phyloP scores from a whole-genome alignment of 2,329 filamentous ascomycete species.

The Paraconiothyrium brasiliense region DNA sequence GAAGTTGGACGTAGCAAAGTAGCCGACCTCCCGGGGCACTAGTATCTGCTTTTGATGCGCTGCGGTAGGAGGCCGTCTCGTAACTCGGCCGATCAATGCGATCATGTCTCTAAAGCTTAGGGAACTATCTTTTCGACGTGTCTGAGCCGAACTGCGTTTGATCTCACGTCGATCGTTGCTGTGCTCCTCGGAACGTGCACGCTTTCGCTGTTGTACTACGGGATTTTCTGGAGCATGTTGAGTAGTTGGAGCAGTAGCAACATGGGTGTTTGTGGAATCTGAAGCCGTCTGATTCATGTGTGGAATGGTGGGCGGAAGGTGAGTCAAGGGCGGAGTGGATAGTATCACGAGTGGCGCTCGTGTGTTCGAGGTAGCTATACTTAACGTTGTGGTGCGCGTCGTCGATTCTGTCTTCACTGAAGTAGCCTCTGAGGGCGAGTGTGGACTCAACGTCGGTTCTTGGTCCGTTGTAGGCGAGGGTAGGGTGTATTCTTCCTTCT shows the following conservation, averaged over 20 bases:
- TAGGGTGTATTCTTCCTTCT: too few species aligned
- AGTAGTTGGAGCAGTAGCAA: not conserved
- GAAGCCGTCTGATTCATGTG: too few species aligned
- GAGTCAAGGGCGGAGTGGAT: too few species aligned
- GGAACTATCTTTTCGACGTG: not conserved
- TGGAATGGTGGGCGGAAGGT: too few species aligned
- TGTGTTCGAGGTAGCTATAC: too few species aligned
- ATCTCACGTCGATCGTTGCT: not conserved
- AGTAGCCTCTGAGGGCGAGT: too few species aligned
- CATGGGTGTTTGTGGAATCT: not conserved
- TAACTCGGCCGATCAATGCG: not conserved
- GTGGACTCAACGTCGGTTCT: not conserved
- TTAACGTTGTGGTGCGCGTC: too few species aligned
- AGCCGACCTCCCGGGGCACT: conserved; percentile 11
- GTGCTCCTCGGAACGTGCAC: not conserved
- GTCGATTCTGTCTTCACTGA: too few species aligned
- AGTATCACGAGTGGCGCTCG: too few species aligned
- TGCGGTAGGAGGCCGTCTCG: not conserved
- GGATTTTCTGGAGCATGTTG: not conserved
- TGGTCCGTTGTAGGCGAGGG: not conserved
- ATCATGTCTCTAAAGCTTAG: not conserved
- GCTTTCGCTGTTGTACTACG: not conserved
- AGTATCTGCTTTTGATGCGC: not conserved
- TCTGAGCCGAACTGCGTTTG: not conserved
- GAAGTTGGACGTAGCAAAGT: not conserved